Percentiles rank a stretch among this genome's conserved stretches.
phyloP scores from a whole-genome alignment of 2,329 filamentous ascomycete species.

The Beauveria sp. region DNA sequence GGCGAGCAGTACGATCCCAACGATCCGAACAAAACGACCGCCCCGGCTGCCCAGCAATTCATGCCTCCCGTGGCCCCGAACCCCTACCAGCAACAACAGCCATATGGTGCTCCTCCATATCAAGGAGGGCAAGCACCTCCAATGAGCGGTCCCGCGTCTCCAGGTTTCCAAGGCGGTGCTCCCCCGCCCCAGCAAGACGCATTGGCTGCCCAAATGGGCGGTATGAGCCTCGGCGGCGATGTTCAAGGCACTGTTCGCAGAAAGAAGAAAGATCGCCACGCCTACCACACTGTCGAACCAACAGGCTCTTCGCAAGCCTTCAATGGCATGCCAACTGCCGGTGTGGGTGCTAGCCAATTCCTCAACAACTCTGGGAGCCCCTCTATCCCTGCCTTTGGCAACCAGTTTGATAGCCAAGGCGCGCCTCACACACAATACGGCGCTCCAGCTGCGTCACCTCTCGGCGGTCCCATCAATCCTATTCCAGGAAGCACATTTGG shows the following conservation, averaged over 20 bases:
- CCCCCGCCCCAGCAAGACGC: slow-evolving; percentile 37
- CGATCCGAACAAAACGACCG: slow-evolving; percentile 42
- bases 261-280: slow-evolving; percentile 94
- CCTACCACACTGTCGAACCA: slow-evolving; percentile 79
- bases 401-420: slow-evolving; percentile 35
- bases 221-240: slow-evolving; percentile 55
- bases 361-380: slow-evolving; percentile 25
- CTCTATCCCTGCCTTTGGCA: slow-evolving; percentile 26
- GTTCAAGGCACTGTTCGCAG: slow-evolving; percentile 48
- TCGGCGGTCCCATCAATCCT: slow-evolving; percentile 16
- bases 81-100: slow-evolving; percentile 43
- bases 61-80: slow-evolving; percentile 45
- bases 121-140: slow-evolving; percentile 27
- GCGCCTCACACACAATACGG: slow-evolving; percentile 1
- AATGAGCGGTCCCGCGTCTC: slow-evolving; percentile 23
- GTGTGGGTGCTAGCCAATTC: slow-evolving; percentile 38
- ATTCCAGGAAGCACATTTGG: slow-evolving; percentile 17
- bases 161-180: slow-evolving; percentile 16
- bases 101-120: slow-evolving; percentile 36
- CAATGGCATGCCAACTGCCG: slow-evolving; percentile 57
- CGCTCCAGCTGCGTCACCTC: background rate
- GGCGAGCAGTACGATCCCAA: slow-evolving; percentile 47
- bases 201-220: slow-evolving; percentile 68
- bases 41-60: slow-evolving; percentile 48
- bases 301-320: slow-evolving; percentile 60